Percentiles rank a stretch among this genome's conserved stretches.
These are phyloP conservation scores for Daedaleopsis sinensis DNA, from an alignment of 768 basidiomycete genomes.

Conservation along the genomic window DNA sequence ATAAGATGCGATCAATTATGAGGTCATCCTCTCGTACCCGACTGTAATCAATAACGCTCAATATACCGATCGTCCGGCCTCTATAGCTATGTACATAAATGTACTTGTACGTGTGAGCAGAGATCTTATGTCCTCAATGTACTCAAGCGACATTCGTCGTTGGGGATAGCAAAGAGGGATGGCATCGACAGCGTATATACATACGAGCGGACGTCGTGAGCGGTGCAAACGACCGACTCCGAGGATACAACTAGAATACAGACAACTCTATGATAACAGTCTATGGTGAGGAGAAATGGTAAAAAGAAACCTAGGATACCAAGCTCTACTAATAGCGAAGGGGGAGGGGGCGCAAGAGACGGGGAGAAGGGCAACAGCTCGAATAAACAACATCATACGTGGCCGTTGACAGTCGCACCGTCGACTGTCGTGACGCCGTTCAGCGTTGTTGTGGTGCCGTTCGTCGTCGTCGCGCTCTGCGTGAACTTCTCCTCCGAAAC, in stretches of 20 bases:
- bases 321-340: not conserved
- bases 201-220: not conserved
- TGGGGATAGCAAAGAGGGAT: not conserved
- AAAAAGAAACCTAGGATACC: not conserved
- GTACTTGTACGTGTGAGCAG: too few species aligned
- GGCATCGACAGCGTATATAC: not conserved
- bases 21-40: constrained; percentile 17
- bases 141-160: too few species aligned
- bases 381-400: not conserved
- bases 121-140: too few species aligned
- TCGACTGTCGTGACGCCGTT: constrained; percentile 13
- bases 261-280: constrained; percentile 18
- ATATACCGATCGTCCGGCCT: not conserved
- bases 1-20: constrained; percentile 20
- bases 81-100: not conserved
- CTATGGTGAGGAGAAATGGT: constrained; percentile 3
- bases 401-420: constrained; percentile 13
- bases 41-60: too few species aligned
- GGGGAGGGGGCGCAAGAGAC: not conserved
- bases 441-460: constrained; percentile 14
- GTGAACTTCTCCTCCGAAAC: constrained; percentile 23
- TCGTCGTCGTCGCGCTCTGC: constrained; percentile 18
- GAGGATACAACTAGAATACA: constrained; percentile 17
- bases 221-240: not conserved
- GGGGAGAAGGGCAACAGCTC: not conserved